phyloP scores from a whole-genome alignment of 2,329 filamentous ascomycete species.

The Monosporascus cannonballus region DNA sequence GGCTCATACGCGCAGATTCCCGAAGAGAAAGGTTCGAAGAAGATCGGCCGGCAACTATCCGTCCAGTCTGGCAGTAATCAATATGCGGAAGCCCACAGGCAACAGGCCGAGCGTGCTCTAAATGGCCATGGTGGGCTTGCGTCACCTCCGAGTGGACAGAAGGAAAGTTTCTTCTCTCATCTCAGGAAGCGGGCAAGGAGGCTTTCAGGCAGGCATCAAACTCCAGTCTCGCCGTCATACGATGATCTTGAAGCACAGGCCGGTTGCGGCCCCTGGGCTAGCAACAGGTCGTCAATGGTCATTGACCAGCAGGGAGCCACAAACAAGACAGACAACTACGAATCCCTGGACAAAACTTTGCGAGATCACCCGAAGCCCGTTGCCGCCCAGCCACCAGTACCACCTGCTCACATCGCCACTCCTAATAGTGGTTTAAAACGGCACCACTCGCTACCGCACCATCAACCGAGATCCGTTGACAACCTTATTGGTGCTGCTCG shows the following conservation, averaged over 20 bases:
- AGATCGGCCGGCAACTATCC: constrained; percentile 91
- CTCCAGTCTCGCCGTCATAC: constrained; percentile 67
- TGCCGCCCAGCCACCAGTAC: constrained; percentile 38
- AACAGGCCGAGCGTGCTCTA: constrained; percentile 84
- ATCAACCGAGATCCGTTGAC: constrained; percentile 58
- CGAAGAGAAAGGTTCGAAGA: constrained; percentile 70
- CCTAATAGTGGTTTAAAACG: constrained; percentile 53
- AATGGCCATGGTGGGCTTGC: constrained; percentile 73
- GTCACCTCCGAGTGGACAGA: constrained; percentile 73
- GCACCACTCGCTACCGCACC: constrained; percentile 59
- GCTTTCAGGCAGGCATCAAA: constrained; percentile 86
- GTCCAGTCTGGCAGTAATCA: constrained; percentile 89
- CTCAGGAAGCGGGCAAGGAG: constrained; percentile 87
- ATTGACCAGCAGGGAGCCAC: constrained; percentile 52
- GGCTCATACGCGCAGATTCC: constrained; percentile 38
- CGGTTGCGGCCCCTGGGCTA: constrained; percentile 83
- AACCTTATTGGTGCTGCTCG: constrained; percentile 53
- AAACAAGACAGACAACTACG: constrained; percentile 50
- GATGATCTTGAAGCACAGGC: constrained; percentile 92
- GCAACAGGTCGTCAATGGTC: constrained; percentile 77
- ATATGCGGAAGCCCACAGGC: constrained; percentile 82
- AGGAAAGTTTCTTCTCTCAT: constrained; percentile 98
- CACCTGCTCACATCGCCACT: constrained; percentile 45
- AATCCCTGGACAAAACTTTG: constrained; percentile 54
- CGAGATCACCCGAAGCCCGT: constrained; percentile 48